Evolutionary conservation across 1,284 basidiomycete species (phyloP), one percentile per base, ranked within the genome.

Genomic region (Trichosporon coremiiforme): DNA sequence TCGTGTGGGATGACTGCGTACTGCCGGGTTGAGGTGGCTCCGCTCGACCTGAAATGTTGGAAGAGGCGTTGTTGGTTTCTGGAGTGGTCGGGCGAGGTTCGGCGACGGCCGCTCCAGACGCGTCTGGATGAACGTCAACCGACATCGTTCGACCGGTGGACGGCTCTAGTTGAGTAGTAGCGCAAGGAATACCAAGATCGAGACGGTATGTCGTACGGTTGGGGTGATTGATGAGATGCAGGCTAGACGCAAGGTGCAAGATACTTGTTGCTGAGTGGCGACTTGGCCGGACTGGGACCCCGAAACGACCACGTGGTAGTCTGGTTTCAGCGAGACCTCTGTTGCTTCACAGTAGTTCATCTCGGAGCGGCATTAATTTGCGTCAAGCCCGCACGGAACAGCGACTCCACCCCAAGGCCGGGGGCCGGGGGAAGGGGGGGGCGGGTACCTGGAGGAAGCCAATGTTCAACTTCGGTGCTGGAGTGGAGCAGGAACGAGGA

Each of bases 31-130:
- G 57, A 2, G 57, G 7, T n/a, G 29, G 17, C 31, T 35, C 29
- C n/a, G 15, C 57, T 17, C 3, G 2, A 15, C 6, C 13, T 25
- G 31, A 60, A n/a, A 60, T 60, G 57, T 33, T 22, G n/a, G n/a
- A n/a, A n/a, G 47, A 60, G 17, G 17, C 13, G 31, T 31, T n/a
- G 22, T 60, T 60, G 57, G 33, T 60, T 33, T 60, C 57, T 33
- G 57, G 57, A 35, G 57, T 33, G 57, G 17, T 60, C 57, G 57
- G 57, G 57, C 57, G 57, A 60, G 29, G 57, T 17, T 33, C 29
- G 29, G 17, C 29, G 13, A 22, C 55, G 7, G 31, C 57, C 17
- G 17, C 47, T 22, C 47, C 47, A 22, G 47, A 53, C 20, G 57
- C 13, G 7, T 33, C 57, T 31, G 57, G 57, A 3, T 60, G 57